Conservation (phyloP, 192 early-diverging fungal genomes). For the Coemansia sp. region DNA sequence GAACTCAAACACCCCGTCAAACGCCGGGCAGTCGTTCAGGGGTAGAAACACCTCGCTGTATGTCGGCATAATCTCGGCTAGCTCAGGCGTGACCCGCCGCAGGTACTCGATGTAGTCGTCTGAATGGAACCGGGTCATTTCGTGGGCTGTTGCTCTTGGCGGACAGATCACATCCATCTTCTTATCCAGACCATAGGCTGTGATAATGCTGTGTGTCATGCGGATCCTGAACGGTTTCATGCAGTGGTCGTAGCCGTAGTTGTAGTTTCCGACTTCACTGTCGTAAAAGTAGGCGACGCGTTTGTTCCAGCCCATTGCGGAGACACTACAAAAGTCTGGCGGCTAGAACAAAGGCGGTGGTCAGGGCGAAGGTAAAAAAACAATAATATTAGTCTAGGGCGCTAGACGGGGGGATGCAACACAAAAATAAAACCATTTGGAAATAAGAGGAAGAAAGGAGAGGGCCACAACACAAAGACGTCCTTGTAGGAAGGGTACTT, state of each 20-base stretch:
- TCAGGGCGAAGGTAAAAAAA: not conserved
- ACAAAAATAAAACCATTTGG: not conserved
- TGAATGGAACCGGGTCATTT: conserved; percentile 93
- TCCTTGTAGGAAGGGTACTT: not conserved
- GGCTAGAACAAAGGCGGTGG: not conserved
- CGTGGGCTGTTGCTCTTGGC: conserved; percentile 78
- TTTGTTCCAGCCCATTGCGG: conserved; percentile 16
- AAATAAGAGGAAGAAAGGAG: not conserved
- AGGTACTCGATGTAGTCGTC: conserved; percentile 94
- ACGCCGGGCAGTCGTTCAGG: conserved; percentile 93
- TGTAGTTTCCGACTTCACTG: conserved; percentile 73
- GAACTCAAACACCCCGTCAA: conserved; percentile 95
- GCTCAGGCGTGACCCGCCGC: conserved; percentile 73
- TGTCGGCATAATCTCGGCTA: conserved; percentile 64
- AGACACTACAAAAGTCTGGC: not conserved
- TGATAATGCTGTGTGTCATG: conserved; percentile 90
- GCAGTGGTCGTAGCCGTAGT: conserved; percentile 90
- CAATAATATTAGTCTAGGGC: not conserved
- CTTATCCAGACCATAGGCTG: conserved; percentile 91
- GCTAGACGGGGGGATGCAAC: not conserved
- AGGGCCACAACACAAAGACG: no score
- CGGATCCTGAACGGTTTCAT: conserved; percentile 99
- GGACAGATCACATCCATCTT: conserved; percentile 84
- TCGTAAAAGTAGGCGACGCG: conserved; percentile 65
- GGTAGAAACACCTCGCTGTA: conserved; percentile 75